Base-by-base conservation (phyloP, 352 stramenopile species). In the Phytophthora foliorum region DNA sequence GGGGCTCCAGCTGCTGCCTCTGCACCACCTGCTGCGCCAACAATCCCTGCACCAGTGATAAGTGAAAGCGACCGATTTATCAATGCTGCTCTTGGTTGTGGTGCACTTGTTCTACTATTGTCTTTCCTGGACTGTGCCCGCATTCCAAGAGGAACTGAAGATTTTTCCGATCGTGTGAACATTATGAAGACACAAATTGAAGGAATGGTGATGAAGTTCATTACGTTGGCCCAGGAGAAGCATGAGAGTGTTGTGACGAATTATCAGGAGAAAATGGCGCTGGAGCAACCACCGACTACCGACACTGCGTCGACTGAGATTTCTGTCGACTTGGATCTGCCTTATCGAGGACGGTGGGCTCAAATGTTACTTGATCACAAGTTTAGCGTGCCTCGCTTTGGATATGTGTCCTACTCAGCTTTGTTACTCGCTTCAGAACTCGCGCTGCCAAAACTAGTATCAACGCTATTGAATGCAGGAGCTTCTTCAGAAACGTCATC, bases 351-450 rank as follows among this genome's bases (percentile, higher is more conserved):
- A 0, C 55, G 34, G 0, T 95, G 85, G 84, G 81, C 81, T 36
- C 63, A 62, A 13, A 34, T 81, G 16, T 38, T 93, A 8, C 67
- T 94, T 10, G 75, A 92, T 42, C 27, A 59, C 24, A 57, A 44
- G 7, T 74, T 86, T 21, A 74, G 78, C 24, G 54, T 87, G 0
- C 50, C 46, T 3, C 76, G 87, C 0, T 92, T 93, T 54, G 68
- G 67, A 10, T 91, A 93, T 32, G n/a, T 46, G 0, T 56, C 51
- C 6, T 86, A 90, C n/a, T 56, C 84, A 0, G 77, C 75, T 0
- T 46, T 95, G 1, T 41, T 93, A 2, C 69, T 95, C 3, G 82
- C 84, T 7, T 72, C 78, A 0, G 84, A 95, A 42, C 59, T 90
- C 11, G 64, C 55, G 0, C 57, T 80, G 2, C 62, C 74, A 0